phyloP scores from a whole-genome alignment of 441 rosid genomes.

The Kokia cookei region DNA sequence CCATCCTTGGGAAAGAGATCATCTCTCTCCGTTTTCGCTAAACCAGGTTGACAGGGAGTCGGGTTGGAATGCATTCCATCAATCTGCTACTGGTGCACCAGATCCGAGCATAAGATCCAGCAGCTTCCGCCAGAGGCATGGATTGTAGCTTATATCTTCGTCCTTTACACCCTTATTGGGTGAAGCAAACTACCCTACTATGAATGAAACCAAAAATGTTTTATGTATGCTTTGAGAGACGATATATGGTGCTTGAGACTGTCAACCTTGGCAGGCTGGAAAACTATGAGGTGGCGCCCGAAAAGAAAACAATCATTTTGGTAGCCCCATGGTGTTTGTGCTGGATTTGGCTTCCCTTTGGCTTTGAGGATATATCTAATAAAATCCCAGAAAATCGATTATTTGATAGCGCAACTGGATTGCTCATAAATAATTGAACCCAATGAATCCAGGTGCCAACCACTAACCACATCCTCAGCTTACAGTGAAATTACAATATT shows the following conservation, averaged over 20 bases:
- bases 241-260: constrained; percentile 32
- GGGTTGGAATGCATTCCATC: constrained; percentile 52
- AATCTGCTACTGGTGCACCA: constrained; percentile 36
- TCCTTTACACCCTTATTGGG: constrained; percentile 15
- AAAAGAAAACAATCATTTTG: constrained; percentile 21
- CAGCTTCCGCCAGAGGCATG: constrained; percentile 73
- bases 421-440: not conserved
- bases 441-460: not conserved
- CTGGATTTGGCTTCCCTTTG: constrained; percentile 37
- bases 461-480: too few species aligned
- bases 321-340: constrained; percentile 32
- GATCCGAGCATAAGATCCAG: constrained; percentile 36
- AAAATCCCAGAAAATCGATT: not conserved
- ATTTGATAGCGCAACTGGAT: constrained; percentile 3
- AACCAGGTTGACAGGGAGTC: constrained; percentile 68
- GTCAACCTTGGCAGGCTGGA: constrained; percentile 16
- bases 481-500: too few species aligned
- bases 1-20: constrained; percentile 79
- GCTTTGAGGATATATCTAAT: constrained; percentile 28
- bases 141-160: constrained; percentile 25
- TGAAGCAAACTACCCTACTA: constrained; percentile 30
- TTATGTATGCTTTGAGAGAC: constrained; percentile 38
- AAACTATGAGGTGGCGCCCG: constrained; percentile 37
- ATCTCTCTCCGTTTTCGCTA: constrained; percentile 37
- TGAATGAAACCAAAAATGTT: constrained; percentile 23